A percentile compares a stretch with the other conserved stretches of the same genome.
Conservation (phyloP, 179 eudicot genomes). For the Actinidia chinensis region DNA sequence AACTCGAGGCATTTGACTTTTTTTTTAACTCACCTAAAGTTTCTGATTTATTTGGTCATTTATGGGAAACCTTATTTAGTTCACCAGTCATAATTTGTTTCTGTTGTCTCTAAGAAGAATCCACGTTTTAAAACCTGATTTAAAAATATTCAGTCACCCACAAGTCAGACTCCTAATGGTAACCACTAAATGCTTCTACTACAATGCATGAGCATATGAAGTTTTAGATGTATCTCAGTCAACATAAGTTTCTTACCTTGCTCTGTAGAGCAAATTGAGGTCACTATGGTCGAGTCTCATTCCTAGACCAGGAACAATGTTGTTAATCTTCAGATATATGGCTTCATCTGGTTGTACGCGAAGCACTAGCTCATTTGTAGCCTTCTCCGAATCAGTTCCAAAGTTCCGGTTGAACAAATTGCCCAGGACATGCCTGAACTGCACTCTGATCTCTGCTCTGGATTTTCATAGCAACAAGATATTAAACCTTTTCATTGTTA, state of each 20-base stretch:
- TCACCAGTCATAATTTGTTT: neutral
- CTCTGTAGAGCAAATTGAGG: slow-evolving; percentile 72
- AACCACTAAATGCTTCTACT: neutral
- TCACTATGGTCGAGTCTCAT: slow-evolving; percentile 80
- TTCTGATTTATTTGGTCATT: slow-evolving; percentile 6
- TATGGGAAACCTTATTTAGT: neutral
- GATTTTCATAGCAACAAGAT: slow-evolving; percentile 8
- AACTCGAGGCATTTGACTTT: neutral
- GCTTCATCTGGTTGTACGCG: slow-evolving; percentile 91
- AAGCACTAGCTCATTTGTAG: slow-evolving; percentile 85
- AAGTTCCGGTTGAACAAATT: slow-evolving; percentile 59
- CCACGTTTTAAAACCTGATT: neutral
- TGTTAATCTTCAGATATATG: slow-evolving; percentile 70
- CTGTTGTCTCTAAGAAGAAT: neutral
- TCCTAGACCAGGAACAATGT: slow-evolving; percentile 89
- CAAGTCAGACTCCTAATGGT: neutral
- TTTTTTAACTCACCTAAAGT: neutral
- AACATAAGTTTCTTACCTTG: slow-evolving; percentile 40
- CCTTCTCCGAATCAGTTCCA: slow-evolving; percentile 60
- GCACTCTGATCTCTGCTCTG: slow-evolving; percentile 91
- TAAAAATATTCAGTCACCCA: neutral
- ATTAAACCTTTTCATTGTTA: neutral
- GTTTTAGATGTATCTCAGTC: neutral
- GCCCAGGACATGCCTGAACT: slow-evolving; percentile 89
- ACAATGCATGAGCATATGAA: neutral